Evolutionary conservation across 805 yeast species (phyloP), one percentile per base, ranked within the genome.

Genomic region (Candida pseudoglaebosa): DNA sequence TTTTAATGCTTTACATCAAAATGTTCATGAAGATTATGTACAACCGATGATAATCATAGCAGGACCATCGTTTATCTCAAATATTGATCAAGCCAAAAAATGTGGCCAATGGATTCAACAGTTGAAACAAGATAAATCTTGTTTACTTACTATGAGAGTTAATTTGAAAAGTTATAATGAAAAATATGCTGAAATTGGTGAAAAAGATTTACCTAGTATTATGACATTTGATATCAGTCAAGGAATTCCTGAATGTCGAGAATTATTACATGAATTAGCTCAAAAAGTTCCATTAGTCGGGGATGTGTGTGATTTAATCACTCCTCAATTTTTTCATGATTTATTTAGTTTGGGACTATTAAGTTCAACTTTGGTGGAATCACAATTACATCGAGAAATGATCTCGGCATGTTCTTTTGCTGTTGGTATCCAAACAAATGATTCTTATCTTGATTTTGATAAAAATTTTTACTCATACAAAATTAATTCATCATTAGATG

Each of bases 271-370:
- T 32, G 68, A 66, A 40, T 48, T 73, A 35, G 70, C 74, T 3
- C 62, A 59, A 33, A 55, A 59, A 30, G 61, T 71, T 42, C 77
- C 79, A 2, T 46, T 75, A 14, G 71, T 69, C 2, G 73, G 73
- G 9, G 70, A 67, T 39, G 51, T 70, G 36, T 57, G 70, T 16
- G 78, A 73, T 49, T 71, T 76, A 2, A 59, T 75, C 26, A 64
- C 77, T 2, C 78, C 78, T 1, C 78, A 74, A 41, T 75, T 69
- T 52, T 62, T 70, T 34, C 57, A 73, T 1, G 81, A 75, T 48
- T 53, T 72, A 40, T 70, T 62, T 49, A 59, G 73, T 43, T 45
- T 73, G 18, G 75, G 75, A 0, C 46, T 71, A 21, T 62, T 75
- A 5, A 65, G 69, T 22, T 61, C 75, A 2, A 57, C 70, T 3